These are phyloP conservation scores for Fagopyrum homotropicum DNA, from an alignment of 148 eudicot genomes.

Conservation along the genomic window DNA sequence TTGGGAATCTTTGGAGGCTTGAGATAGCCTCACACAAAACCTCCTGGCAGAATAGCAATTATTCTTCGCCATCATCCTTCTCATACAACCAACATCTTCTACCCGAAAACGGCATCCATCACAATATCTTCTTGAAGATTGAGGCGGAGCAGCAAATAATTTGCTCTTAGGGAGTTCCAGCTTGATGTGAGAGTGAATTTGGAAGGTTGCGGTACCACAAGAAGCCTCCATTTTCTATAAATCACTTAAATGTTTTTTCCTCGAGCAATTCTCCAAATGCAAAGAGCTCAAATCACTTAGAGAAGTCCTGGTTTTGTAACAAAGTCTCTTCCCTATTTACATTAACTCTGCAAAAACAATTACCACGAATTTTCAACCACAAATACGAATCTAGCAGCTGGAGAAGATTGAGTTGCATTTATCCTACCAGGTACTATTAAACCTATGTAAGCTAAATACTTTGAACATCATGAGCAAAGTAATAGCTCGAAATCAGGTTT, in stretches of 20 bases:
- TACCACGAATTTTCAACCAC: background rate
- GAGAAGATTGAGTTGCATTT: background rate
- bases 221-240: constrained; percentile 3
- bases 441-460: no score
- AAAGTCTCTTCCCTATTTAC: background rate
- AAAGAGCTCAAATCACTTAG: background rate
- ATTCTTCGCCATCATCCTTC: background rate
- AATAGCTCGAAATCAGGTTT: no score
- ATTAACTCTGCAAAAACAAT: background rate
- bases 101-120: background rate
- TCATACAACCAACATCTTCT: background rate
- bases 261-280: background rate
- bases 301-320: background rate
- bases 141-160: background rate
- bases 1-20: constrained; percentile 1
- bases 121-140: background rate
- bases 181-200: background rate
- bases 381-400: background rate
- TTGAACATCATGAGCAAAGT: no score
- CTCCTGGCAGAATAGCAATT: background rate
- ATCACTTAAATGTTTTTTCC: background rate
- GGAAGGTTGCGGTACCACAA: background rate
- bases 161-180: background rate
- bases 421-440: background rate
- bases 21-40: background rate